A percentile compares a stretch with the other conserved stretches of the same genome.
Evolutionary conservation across 768 basidiomycete species (phyloP).

Genomic region (Pisolithus microcarpus): DNA sequence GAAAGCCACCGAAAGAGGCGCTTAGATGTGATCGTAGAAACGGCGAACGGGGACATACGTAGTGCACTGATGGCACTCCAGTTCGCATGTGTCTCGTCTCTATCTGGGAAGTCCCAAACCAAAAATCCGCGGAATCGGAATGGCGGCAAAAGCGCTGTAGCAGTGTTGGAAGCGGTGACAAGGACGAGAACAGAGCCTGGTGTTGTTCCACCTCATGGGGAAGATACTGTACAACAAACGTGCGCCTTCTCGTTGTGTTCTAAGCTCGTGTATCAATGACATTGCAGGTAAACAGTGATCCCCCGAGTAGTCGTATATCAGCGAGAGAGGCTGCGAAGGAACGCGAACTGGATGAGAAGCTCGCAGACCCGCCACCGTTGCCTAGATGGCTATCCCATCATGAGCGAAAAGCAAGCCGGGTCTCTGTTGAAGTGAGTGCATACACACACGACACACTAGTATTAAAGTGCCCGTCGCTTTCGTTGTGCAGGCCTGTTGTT

Average conservation of each 20-base stretch:
- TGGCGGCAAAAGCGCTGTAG: slow-evolving; percentile 16
- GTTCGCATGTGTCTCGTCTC: slow-evolving; percentile 58
- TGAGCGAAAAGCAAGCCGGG: slow-evolving; percentile 60
- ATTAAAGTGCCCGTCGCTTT: neutral
- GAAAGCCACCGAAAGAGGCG: slow-evolving; percentile 50
- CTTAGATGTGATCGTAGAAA: slow-evolving; percentile 71
- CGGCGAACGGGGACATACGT: slow-evolving; percentile 86
- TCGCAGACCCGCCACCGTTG: slow-evolving; percentile 50
- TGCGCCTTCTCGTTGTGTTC: slow-evolving; percentile 28
- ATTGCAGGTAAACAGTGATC: slow-evolving; percentile 71
- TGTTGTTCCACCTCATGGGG: slow-evolving; percentile 87
- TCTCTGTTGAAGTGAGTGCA: slow-evolving; percentile 62
- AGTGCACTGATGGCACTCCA: slow-evolving; percentile 92
- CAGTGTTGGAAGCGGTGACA: slow-evolving; percentile 66
- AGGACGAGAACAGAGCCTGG: slow-evolving; percentile 79
- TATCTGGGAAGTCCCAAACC: slow-evolving; percentile 15
- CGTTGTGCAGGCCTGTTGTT: slow-evolving; percentile 51
- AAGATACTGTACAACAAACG: slow-evolving; percentile 95
- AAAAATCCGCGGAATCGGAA: slow-evolving; percentile 31
- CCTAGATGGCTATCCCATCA: slow-evolving; percentile 56
- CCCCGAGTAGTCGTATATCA: slow-evolving; percentile 45
- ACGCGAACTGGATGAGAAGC: slow-evolving; percentile 44
- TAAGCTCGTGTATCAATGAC: slow-evolving; percentile 3
- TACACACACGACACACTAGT: neutral
- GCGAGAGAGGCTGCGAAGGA: slow-evolving; percentile 60